These are phyloP conservation scores for Adenanthera pavonina DNA, from an alignment of 306 rosid genomes.

Conservation along the genomic window DNA sequence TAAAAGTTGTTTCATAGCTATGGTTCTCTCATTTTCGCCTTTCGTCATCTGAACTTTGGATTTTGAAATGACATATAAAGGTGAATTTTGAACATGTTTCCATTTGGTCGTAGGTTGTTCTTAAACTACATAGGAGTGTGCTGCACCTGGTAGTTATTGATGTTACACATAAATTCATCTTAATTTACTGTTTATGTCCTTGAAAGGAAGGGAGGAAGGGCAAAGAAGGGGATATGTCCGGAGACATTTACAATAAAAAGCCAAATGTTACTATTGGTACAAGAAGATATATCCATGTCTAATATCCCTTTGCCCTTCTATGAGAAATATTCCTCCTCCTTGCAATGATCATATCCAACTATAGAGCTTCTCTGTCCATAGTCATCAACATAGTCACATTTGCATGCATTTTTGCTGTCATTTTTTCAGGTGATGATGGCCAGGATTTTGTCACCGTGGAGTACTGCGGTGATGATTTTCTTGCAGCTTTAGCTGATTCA, in stretches of 20 bases:
- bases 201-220: neutral
- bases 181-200: neutral
- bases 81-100: neutral
- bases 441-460: slow-evolving; percentile 84
- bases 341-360: neutral
- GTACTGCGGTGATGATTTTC: slow-evolving; percentile 91
- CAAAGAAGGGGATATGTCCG: neutral
- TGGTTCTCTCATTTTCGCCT: neutral
- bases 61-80: neutral
- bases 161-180: neutral
- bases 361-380: neutral
- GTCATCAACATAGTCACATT: neutral
- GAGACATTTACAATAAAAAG: no score
- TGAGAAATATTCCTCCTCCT: neutral
- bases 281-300: neutral
- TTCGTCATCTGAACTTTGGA: neutral
- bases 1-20: neutral
- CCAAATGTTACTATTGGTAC: neutral
- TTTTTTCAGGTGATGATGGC: slow-evolving; percentile 77
- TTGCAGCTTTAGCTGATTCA: slow-evolving; percentile 71
- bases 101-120: neutral
- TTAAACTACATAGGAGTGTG: neutral
- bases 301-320: neutral
- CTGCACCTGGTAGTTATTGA: neutral
- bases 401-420: neutral